These are phyloP conservation scores for Ceratocystis destructans DNA, from an alignment of 2,329 filamentous ascomycete genomes.

Conservation along the genomic window DNA sequence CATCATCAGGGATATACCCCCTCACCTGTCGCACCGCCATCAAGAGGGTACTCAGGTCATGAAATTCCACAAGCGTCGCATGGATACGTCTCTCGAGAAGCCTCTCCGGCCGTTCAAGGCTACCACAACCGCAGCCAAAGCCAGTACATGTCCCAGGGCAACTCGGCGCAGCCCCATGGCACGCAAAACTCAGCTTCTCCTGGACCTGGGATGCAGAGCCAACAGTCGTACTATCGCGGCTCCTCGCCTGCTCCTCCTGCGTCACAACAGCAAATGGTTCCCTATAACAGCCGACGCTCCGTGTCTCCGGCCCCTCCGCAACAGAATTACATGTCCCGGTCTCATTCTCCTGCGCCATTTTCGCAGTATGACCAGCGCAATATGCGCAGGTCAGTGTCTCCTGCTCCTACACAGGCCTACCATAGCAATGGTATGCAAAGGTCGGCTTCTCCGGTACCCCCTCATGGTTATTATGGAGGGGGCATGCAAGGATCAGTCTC, in stretches of 20 bases:
- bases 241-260: conserved; percentile 28
- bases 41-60: conserved; percentile 20
- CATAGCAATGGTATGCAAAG: conserved; percentile 23
- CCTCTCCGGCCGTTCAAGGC: conserved; percentile 26
- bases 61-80: conserved; percentile 23
- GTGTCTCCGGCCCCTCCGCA: conserved; percentile 17
- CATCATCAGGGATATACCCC: neutral
- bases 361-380: conserved; percentile 19
- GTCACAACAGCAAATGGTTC: conserved; percentile 17
- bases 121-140: conserved; percentile 18
- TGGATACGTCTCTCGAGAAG: conserved; percentile 20
- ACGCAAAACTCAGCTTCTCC: conserved; percentile 24
- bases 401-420: conserved; percentile 17
- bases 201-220: conserved; percentile 24
- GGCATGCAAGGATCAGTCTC: conserved; percentile 18
- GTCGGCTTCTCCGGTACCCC: conserved; percentile 29
- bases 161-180: conserved; percentile 24
- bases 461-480: conserved; percentile 23
- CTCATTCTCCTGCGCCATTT: conserved; percentile 24
- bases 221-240: conserved; percentile 25
- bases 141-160: conserved; percentile 21
- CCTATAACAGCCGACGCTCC: conserved; percentile 22
- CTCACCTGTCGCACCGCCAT: neutral
- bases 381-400: conserved; percentile 19
- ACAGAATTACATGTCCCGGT: conserved; percentile 10